These are phyloP conservation scores for Apiospora pterosperma DNA, from an alignment of 2,329 filamentous ascomycete species.

Conservation along the genomic window DNA sequence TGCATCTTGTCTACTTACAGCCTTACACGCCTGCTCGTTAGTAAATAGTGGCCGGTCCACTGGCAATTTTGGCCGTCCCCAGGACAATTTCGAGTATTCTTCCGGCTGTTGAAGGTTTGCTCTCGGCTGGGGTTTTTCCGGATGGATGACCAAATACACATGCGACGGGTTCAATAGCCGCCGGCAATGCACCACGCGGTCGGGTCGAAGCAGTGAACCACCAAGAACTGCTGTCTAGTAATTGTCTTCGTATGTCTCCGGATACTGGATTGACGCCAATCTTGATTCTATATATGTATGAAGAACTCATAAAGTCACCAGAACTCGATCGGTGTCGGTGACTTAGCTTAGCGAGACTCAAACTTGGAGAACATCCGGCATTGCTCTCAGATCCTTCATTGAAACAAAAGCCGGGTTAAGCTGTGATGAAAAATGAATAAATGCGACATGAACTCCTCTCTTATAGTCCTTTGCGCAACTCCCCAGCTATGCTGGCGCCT, in stretches of 20 bases:
- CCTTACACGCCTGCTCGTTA: neutral
- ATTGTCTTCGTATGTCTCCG: no score
- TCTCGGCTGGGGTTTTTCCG: neutral
- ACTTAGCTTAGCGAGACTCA: neutral
- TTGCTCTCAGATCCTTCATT: neutral
- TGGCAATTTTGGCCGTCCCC: no score
- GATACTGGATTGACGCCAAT: neutral
- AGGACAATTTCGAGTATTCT: neutral
- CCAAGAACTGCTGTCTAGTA: neutral
- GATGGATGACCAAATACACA: neutral
- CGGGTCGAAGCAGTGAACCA: neutral
- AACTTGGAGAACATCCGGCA: neutral
- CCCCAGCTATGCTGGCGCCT: slow-evolving; percentile 22
- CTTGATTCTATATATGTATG: neutral
- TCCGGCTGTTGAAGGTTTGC: neutral
- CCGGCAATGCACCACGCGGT: neutral
- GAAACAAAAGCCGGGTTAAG: neutral
- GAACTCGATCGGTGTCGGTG: neutral
- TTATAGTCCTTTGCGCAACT: slow-evolving; percentile 8
- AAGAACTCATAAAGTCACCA: neutral
- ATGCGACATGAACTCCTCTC: neutral
- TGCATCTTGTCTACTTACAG: neutral
- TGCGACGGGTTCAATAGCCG: neutral
- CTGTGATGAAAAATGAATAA: neutral
- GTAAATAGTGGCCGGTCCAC: neutral